Conservation (phyloP, 176 grass and related monocot species). For the Zizania latifolia region DNA sequence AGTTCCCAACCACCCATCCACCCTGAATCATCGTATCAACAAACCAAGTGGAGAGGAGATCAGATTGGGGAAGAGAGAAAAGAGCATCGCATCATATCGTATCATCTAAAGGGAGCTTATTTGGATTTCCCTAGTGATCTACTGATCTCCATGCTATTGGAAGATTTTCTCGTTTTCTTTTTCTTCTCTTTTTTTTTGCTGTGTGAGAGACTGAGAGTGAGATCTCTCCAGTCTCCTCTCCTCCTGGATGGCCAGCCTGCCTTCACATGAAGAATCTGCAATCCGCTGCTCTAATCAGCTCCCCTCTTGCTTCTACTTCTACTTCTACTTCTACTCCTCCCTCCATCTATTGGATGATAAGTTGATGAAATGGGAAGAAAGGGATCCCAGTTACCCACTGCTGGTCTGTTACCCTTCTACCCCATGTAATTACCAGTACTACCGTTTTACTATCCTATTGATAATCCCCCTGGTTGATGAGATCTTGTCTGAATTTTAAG, state of each 20-base stretch:
- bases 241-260: neutral
- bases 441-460: neutral
- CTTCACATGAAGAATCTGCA: neutral
- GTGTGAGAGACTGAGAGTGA: too few relatives aligned
- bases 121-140: conserved; percentile 25
- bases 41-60: neutral
- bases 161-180: neutral
- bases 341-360: neutral
- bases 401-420: neutral
- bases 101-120: conserved; percentile 28
- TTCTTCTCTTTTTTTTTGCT: neutral
- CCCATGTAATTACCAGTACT: conserved; percentile 15
- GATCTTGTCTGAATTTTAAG: neutral
- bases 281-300: neutral
- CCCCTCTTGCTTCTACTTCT: neutral
- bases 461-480: neutral
- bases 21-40: neutral
- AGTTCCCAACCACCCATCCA: neutral
- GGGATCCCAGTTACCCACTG: neutral
- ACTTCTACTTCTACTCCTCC: too few relatives aligned
- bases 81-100: neutral
- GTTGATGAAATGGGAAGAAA: conserved; percentile 1
- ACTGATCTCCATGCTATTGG: conserved; percentile 18
- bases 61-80: neutral
- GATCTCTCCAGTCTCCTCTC: too few relatives aligned